These are phyloP conservation scores for Tylopilus sp. DNA, from an alignment of 1,284 basidiomycete genomes.

Conservation along the genomic window DNA sequence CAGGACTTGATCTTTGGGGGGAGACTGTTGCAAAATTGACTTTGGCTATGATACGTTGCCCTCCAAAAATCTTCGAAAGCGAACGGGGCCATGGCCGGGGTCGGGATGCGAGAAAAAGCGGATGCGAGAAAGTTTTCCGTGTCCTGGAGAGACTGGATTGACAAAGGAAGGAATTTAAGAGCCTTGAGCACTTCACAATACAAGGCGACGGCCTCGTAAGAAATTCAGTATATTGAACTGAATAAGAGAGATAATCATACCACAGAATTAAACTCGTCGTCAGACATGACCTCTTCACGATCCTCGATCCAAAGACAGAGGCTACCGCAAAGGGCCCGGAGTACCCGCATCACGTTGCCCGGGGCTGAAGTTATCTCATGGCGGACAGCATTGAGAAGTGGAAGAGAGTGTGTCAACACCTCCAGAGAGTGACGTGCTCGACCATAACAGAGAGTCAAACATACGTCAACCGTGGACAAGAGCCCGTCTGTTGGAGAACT, in stretches of 20 bases:
- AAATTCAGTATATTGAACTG: constrained; percentile 1
- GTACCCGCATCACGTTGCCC: constrained; percentile 28
- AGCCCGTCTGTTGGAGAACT: constrained; percentile 15
- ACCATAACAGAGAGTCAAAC: constrained; percentile 37
- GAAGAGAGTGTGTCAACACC: constrained; percentile 29
- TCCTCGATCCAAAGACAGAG: constrained; percentile 53
- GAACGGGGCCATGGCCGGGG: constrained; percentile 43
- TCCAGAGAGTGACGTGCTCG: constrained; percentile 24
- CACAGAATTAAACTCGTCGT: constrained; percentile 43
- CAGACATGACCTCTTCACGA: constrained; percentile 35
- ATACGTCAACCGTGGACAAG: constrained; percentile 23
- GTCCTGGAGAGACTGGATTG: constrained; percentile 36
- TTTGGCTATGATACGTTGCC: constrained; percentile 40
- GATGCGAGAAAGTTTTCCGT: constrained; percentile 44
- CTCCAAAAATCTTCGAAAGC: constrained; percentile 52
- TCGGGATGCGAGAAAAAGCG: constrained; percentile 44
- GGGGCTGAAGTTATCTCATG: constrained; percentile 30
- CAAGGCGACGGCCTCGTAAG: constrained; percentile 40
- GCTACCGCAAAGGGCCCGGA: constrained; percentile 38
- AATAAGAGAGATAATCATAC: constrained; percentile 34
- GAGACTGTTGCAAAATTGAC: constrained; percentile 33
- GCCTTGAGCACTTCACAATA: constrained; percentile 42
- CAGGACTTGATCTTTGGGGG: constrained; percentile 38
- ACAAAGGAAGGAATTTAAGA: constrained; percentile 37
- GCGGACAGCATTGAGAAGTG: constrained; percentile 35